Conservation (phyloP, 1,284 basidiomycete species). For the Fomitopsis palustris region DNA sequence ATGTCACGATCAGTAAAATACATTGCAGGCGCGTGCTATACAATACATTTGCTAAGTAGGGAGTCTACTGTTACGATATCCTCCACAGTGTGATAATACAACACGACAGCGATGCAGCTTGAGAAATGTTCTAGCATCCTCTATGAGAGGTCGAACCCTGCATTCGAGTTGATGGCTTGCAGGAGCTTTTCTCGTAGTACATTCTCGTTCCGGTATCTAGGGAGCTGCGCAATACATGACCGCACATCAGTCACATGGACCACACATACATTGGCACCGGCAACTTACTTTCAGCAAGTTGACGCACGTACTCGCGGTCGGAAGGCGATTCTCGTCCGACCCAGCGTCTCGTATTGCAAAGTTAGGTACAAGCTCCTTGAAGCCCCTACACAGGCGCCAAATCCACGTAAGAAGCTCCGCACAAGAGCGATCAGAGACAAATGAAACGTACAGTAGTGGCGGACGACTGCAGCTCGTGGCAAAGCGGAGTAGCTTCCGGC, state of each 20-base stretch:
- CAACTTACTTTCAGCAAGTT: slow-evolving; percentile 74
- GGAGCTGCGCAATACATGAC: slow-evolving; percentile 44
- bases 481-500: slow-evolving; percentile 74
- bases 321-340: slow-evolving; percentile 69
- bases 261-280: no score
- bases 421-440: not conserved
- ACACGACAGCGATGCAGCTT: not conserved
- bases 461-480: slow-evolving; percentile 91
- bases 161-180: slow-evolving; percentile 80
- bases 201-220: slow-evolving; percentile 60
- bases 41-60: not conserved
- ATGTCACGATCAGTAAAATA: not conserved
- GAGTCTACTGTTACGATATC: not conserved
- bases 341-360: slow-evolving; percentile 85
- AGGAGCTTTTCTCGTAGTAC: slow-evolving; percentile 75
- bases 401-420: not conserved
- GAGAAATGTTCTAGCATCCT: not conserved
- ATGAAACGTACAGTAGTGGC: slow-evolving; percentile 65
- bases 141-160: slow-evolving; percentile 87
- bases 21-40: not conserved
- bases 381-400: slow-evolving; percentile 53
- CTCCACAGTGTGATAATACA: not conserved
- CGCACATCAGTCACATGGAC: no score
- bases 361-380: slow-evolving; percentile 81
- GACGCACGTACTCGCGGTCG: slow-evolving; percentile 82